A percentile compares a stretch with the other conserved stretches of the same genome.
phyloP scores from a whole-genome alignment of 495 filamentous ascomycete genomes.

The Podospora sp. region DNA sequence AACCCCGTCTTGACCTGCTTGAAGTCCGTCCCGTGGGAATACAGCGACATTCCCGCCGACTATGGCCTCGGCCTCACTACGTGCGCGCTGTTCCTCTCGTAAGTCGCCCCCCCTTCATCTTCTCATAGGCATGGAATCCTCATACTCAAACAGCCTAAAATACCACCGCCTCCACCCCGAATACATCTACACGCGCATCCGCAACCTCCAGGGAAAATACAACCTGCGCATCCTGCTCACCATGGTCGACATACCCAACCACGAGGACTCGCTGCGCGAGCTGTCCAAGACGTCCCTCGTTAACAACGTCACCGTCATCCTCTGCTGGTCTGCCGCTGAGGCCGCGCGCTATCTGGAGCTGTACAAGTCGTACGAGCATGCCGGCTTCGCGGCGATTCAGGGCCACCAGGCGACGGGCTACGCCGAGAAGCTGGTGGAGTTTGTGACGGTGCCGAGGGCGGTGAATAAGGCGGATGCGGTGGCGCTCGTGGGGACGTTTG shows the following conservation, averaged over 20 bases:
- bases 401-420: slow-evolving; percentile 82
- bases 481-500: slow-evolving; percentile 83
- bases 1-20: slow-evolving; percentile 89
- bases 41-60: slow-evolving; percentile 90
- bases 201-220: slow-evolving; percentile 76
- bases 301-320: slow-evolving; percentile 87
- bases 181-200: slow-evolving; percentile 94
- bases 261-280: slow-evolving; percentile 82
- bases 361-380: slow-evolving; percentile 90
- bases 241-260: slow-evolving; percentile 85
- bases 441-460: slow-evolving; percentile 83
- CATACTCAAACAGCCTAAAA: slow-evolving; percentile 65
- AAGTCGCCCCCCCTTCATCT: background rate
- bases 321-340: slow-evolving; percentile 93
- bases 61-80: slow-evolving; percentile 87
- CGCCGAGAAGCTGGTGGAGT: slow-evolving; percentile 86
- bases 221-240: slow-evolving; percentile 79
- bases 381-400: slow-evolving; percentile 76
- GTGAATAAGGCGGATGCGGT: slow-evolving; percentile 96
- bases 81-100: slow-evolving; percentile 80
- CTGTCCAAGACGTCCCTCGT: slow-evolving; percentile 81
- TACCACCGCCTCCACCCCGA: slow-evolving; percentile 97
- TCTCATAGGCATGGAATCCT: background rate
- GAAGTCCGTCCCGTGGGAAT: slow-evolving; percentile 89
- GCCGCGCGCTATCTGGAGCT: slow-evolving; percentile 90